A percentile compares a stretch with the other conserved stretches of the same genome.
phyloP scores from a whole-genome alignment of 1,284 basidiomycete genomes.

The Ganoderma sp. region DNA sequence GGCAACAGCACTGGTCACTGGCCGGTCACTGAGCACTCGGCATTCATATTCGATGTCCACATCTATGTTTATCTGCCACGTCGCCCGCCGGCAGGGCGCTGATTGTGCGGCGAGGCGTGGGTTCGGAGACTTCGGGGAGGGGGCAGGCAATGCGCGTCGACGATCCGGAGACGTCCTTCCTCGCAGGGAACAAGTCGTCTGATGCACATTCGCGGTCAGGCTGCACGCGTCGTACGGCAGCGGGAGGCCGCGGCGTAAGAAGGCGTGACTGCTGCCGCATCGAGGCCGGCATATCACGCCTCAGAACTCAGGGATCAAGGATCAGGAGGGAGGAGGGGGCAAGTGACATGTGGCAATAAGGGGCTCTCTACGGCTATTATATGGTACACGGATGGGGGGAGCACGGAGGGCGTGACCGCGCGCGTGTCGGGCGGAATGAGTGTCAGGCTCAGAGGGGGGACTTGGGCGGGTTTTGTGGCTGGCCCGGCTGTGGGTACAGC shows the following conservation, averaged over 20 bases:
- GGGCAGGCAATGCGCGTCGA: not conserved
- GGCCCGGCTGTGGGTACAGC: constrained; percentile 51
- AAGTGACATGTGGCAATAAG: constrained; percentile 29
- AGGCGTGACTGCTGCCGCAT: constrained; percentile 17
- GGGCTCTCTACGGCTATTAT: constrained; percentile 25
- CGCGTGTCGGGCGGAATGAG: not conserved
- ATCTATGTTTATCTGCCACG: constrained; percentile 22
- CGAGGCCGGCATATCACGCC: not conserved
- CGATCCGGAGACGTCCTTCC: constrained; percentile 25
- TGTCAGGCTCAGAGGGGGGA: constrained; percentile 8
- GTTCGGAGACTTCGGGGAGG: constrained; percentile 22
- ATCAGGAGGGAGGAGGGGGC: constrained; percentile 26
- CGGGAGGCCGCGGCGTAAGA: constrained; percentile 7
- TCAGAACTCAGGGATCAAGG: not conserved
- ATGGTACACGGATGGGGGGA: constrained; percentile 32
- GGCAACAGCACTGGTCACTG: not conserved
- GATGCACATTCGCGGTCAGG: constrained; percentile 1
- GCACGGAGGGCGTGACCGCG: constrained; percentile 9
- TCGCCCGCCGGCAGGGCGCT: constrained; percentile 23
- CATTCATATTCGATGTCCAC: constrained; percentile 13
- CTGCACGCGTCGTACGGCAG: constrained; percentile 16
- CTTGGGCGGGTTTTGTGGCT: constrained; percentile 52
- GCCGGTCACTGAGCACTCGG: not conserved
- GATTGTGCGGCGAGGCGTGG: constrained; percentile 16
- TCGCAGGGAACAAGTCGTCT: constrained; percentile 11